Conservation (phyloP, 805 yeast genomes). For the Scheffersomyces lignosus region DNA sequence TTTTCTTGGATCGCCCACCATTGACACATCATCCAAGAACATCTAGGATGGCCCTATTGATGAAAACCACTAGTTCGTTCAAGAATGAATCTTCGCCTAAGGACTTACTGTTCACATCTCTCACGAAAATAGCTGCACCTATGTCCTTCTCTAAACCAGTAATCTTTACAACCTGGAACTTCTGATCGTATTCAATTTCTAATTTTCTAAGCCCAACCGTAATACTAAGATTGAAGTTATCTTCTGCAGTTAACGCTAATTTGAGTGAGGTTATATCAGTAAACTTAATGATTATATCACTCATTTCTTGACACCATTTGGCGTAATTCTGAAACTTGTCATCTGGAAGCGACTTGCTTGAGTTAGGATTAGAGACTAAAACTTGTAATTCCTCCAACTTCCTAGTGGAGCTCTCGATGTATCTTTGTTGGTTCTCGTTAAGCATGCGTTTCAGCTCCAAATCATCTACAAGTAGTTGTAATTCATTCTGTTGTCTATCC, state of each 20-base stretch:
- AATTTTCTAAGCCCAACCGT: no score
- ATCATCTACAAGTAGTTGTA: slow-evolving; percentile 4
- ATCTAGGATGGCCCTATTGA: no score
- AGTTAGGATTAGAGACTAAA: slow-evolving; percentile 1
- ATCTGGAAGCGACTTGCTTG: not conserved
- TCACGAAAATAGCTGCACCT: no score
- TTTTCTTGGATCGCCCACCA: no score
- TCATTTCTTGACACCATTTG: slow-evolving; percentile 25
- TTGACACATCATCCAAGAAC: no score
- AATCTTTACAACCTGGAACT: not conserved
- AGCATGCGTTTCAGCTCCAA: slow-evolving; percentile 4
- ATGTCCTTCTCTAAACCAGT: no score
- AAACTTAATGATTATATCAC: slow-evolving; percentile 15
- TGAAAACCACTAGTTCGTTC: no score
- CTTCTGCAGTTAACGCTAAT: slow-evolving; percentile 2
- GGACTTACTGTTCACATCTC: no score
- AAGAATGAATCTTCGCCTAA: no score
- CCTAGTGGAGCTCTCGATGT: slow-evolving; percentile 2
- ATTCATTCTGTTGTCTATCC: not conserved
- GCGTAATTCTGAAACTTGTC: slow-evolving; percentile 15
- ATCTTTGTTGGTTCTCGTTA: slow-evolving; percentile 7
- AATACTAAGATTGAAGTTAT: not conserved
- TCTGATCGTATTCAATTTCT: not conserved
- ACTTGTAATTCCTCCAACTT: slow-evolving; percentile 4
- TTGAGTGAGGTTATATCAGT: slow-evolving; percentile 4